A percentile compares a stretch with the other conserved stretches of the same genome.
Evolutionary conservation across 768 basidiomycete genomes (phyloP).

Genomic region (Cystofilobasidium macerans): DNA sequence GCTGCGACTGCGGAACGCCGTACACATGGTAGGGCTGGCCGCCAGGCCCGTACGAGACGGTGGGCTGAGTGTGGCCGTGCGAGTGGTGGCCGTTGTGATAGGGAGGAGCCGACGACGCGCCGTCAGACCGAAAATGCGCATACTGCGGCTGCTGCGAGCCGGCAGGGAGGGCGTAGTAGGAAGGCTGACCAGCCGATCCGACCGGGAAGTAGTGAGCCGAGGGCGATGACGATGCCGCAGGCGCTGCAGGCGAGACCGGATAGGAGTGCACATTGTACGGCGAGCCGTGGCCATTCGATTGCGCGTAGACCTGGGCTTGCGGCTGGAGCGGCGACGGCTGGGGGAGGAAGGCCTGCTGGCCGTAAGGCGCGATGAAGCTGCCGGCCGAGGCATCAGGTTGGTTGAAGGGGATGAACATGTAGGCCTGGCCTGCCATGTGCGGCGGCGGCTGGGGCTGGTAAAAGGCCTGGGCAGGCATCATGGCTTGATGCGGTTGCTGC

Average conservation of each 20-base stretch:
- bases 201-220: not conserved
- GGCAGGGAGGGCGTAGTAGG: not conserved
- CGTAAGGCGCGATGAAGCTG: not conserved
- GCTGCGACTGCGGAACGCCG: not conserved
- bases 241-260: not conserved
- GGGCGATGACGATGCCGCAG: not conserved
- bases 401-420: conserved; percentile 20
- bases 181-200: not conserved
- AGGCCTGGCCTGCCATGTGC: conserved; percentile 8
- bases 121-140: conserved; percentile 7
- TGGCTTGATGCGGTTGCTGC: conserved; percentile 9
- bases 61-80: not conserved
- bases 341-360: not conserved
- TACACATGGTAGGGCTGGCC: not conserved
- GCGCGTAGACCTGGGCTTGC: not conserved
- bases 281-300: not conserved
- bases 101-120: conserved; percentile 16
- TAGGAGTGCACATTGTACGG: conserved; percentile 14
- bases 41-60: not conserved
- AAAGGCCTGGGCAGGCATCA: conserved; percentile 1
- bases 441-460: conserved; percentile 11
- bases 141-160: not conserved
- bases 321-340: conserved; percentile 5
- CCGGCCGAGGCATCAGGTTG: not conserved
- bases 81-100: conserved; percentile 9